Conservation (phyloP, 2,329 filamentous ascomycete genomes). For the Venturia nashicola region DNA sequence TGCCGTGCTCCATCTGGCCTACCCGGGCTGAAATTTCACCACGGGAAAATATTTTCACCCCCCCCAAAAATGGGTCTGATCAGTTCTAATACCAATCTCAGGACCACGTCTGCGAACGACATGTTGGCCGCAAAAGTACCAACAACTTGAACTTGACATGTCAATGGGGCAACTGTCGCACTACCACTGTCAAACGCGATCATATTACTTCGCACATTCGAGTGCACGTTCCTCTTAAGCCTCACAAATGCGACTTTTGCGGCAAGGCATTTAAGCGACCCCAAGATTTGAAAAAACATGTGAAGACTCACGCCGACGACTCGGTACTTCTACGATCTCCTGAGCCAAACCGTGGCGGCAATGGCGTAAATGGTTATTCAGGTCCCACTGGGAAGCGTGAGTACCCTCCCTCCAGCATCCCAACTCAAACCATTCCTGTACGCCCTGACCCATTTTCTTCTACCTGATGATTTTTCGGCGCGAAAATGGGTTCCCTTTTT, state of each 20-base stretch:
- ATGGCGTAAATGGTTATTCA: constrained; percentile 18
- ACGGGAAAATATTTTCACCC: neutral
- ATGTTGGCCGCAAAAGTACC: constrained; percentile 97
- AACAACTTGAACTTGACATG: constrained; percentile 97
- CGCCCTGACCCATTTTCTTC: constrained; percentile 3
- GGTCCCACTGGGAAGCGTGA: constrained; percentile 25
- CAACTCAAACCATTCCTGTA: neutral
- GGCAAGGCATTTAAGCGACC: constrained; percentile 98
- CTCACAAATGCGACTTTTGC: constrained; percentile 98
- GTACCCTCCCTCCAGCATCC: constrained; percentile 7
- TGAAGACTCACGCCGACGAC: constrained; percentile 97
- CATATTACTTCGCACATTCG: constrained; percentile 99
- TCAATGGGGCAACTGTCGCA: constrained; percentile 92
- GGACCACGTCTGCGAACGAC: constrained; percentile 97
- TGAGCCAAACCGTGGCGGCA: constrained; percentile 40
- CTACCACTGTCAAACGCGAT: constrained; percentile 94
- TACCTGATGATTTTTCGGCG: neutral
- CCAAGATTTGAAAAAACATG: constrained; percentile 98
- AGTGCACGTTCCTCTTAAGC: constrained; percentile 96
- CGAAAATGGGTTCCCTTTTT: constrained; percentile 2
- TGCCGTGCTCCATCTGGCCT: neutral
- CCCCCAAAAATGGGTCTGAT: neutral
- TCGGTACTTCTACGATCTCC: constrained; percentile 61
- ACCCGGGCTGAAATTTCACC: neutral
- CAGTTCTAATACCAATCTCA: constrained; percentile 26